Evolutionary conservation across 75 land plant species (phyloP).

Genomic region (Isoetes taiwanensis): DNA sequence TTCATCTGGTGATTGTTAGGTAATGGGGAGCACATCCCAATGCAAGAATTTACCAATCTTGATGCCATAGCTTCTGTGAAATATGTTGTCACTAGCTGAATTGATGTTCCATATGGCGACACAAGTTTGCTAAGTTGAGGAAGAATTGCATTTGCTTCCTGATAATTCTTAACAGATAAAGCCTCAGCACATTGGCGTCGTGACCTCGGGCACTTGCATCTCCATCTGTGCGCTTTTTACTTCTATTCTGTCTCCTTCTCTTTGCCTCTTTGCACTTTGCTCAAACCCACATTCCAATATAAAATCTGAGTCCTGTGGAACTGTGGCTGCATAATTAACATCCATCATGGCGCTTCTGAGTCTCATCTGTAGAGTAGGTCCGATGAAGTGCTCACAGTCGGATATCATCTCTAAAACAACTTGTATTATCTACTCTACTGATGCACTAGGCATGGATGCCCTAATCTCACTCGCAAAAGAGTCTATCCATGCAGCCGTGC

Average conservation of each 20-base stretch:
- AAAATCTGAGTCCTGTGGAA: no score
- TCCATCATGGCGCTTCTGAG: no score
- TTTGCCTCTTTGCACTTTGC: no score
- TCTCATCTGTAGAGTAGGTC: no score
- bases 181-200: conserved; percentile 92
- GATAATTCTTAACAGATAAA: conserved; percentile 59
- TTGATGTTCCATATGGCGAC: conserved; percentile 74
- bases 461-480: conserved; percentile 17
- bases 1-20: conserved; percentile 28
- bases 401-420: conserved; percentile 13
- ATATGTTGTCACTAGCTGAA: conserved; percentile 85
- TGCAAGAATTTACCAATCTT: conserved; percentile 57
- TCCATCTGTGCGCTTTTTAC: no score
- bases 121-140: conserved; percentile 66
- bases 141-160: conserved; percentile 62
- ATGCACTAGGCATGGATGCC: conserved; percentile 15
- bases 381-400: conserved; percentile 9
- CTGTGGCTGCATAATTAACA: no score
- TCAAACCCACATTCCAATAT: no score
- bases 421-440: conserved; percentile 12
- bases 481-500: conserved; percentile 24
- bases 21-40: conserved; percentile 63
- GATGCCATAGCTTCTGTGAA: conserved; percentile 95
- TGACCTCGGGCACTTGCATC: conserved; percentile 75
- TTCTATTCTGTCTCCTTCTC: no score